A percentile compares a stretch with the other conserved stretches of the same genome.
Evolutionary conservation across 331 rosid genomes (phyloP).

Genomic region (Prunus yedoensis): DNA sequence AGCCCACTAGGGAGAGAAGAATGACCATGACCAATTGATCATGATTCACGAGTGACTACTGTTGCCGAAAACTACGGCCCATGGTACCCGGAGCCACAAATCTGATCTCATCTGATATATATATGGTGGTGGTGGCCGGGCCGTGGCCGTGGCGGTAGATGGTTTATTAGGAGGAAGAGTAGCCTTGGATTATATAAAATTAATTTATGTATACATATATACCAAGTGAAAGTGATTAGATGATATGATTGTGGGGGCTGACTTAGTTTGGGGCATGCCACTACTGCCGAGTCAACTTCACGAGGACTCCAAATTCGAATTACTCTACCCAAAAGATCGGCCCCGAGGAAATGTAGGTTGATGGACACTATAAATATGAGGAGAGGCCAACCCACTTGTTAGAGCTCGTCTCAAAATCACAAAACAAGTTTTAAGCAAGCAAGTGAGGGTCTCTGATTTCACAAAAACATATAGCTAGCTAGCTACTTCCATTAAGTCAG

Average conservation of each 20-base stretch:
- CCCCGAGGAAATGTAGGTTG: conserved; percentile 11
- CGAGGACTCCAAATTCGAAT: neutral
- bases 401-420: neutral
- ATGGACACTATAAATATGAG: conserved; percentile 10
- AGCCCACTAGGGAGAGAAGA: neutral
- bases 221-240: too few species aligned
- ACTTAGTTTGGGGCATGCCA: conserved; percentile 19
- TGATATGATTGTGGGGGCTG: neutral
- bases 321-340: conserved; percentile 15
- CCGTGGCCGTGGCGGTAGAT: too few species aligned
- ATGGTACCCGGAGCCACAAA: neutral
- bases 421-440: conserved; percentile 14
- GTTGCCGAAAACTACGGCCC: conserved; percentile 8
- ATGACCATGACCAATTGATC: neutral
- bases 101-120: neutral
- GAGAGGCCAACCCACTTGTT: conserved; percentile 3
- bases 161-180: too few species aligned
- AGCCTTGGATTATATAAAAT: too few species aligned
- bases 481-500: too few species aligned
- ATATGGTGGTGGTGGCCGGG: too few species aligned
- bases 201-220: too few species aligned
- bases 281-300: conserved; percentile 14
- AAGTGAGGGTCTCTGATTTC: neutral
- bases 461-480: neutral
- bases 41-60: neutral